Percentiles rank a stretch among this genome's conserved stretches.
These are phyloP conservation scores for Termitomyces sp. DNA, from an alignment of 768 basidiomycete species.

Conservation along the genomic window DNA sequence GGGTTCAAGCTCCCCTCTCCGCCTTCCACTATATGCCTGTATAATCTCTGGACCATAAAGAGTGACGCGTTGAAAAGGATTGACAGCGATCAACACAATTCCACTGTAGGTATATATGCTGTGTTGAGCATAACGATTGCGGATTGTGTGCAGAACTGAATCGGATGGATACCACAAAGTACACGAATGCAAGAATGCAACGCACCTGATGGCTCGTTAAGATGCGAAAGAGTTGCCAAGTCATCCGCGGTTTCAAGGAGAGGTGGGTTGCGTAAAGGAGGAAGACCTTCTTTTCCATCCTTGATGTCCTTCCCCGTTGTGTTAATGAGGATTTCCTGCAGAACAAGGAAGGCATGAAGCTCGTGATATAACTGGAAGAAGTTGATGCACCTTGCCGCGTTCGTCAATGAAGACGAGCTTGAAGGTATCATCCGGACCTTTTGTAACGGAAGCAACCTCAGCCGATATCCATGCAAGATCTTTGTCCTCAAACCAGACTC, in stretches of 20 bases:
- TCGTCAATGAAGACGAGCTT: constrained; percentile 87
- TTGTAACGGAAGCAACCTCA: constrained; percentile 66
- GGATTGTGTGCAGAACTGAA: constrained; percentile 92
- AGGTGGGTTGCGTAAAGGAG: constrained; percentile 95
- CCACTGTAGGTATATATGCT: constrained; percentile 99
- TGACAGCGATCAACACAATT: constrained; percentile 97
- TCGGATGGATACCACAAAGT: background rate
- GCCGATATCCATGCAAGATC: constrained; percentile 94
- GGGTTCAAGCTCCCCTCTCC: constrained; percentile 93
- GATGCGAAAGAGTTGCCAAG: constrained; percentile 94
- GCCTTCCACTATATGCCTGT: constrained; percentile 90
- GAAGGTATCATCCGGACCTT: constrained; percentile 68
- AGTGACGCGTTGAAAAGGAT: constrained; percentile 96
- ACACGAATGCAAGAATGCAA: background rate
- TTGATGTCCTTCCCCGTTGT: constrained; percentile 80
- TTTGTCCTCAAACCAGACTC: constrained; percentile 93
- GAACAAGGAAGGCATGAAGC: constrained; percentile 5
- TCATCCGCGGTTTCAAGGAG: constrained; percentile 96
- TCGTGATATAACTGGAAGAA: constrained; percentile 14
- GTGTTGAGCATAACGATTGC: constrained; percentile 94
- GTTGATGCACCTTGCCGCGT: constrained; percentile 72
- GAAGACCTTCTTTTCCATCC: constrained; percentile 75
- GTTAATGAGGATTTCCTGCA: constrained; percentile 73
- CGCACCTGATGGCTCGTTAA: constrained; percentile 96
- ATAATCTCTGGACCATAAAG: constrained; percentile 97